Evolutionary conservation across 2,329 filamentous ascomycete genomes (phyloP).

Genomic region (Ophiostoma pallidulum): DNA sequence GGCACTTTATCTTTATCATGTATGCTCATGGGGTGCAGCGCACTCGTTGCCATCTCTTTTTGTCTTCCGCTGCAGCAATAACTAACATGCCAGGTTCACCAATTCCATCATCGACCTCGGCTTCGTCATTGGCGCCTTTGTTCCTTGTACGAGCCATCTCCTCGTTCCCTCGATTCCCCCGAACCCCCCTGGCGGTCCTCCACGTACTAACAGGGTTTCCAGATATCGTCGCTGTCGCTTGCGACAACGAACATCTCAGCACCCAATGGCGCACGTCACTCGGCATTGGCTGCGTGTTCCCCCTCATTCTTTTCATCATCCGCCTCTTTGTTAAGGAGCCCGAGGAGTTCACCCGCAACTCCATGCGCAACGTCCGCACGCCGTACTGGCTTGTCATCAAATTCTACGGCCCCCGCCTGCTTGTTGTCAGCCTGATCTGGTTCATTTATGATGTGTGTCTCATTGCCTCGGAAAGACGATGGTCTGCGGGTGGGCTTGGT

Average conservation of each 20-base stretch:
- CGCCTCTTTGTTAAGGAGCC: constrained; percentile 68
- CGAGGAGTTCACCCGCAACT: constrained; percentile 63
- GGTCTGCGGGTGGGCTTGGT: no score
- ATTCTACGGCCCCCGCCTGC: constrained; percentile 67
- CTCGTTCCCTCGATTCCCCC: background rate
- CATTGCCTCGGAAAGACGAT: no score
- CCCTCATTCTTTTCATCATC: constrained; percentile 58
- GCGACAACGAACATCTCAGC: constrained; percentile 50
- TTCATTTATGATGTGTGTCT: constrained; percentile 61
- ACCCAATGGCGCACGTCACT: constrained; percentile 76
- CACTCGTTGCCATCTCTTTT: constrained; percentile 48
- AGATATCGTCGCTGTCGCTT: constrained; percentile 47
- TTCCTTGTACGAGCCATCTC: constrained; percentile 41
- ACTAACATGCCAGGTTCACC: constrained; percentile 44
- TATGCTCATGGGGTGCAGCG: no score
- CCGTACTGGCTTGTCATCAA: constrained; percentile 46
- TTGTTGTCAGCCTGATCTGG: constrained; percentile 66
- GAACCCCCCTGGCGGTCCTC: background rate
- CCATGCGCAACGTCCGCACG: constrained; percentile 52
- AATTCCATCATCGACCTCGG: constrained; percentile 38
- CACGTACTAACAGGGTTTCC: background rate
- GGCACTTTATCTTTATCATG: constrained; percentile 87
- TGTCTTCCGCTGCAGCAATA: constrained; percentile 30
- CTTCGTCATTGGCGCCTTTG: constrained; percentile 71
- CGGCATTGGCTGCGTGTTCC: constrained; percentile 70